A percentile compares a stretch with the other conserved stretches of the same genome.
These are phyloP conservation scores for Hericium rajendrae DNA, from an alignment of 768 basidiomycete species.

Conservation along the genomic window DNA sequence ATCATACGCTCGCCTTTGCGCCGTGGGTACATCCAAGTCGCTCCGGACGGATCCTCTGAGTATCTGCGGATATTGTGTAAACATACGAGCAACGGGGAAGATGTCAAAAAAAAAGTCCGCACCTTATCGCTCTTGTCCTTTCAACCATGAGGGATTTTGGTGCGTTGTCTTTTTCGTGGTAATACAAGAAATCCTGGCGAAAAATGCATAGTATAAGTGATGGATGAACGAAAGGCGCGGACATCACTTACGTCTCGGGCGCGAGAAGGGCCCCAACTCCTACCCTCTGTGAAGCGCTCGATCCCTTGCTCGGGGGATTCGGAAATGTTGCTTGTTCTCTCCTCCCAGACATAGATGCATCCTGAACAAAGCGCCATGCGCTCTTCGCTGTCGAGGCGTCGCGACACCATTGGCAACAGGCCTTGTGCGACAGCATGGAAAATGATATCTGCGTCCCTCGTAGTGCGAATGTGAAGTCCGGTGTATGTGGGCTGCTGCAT, in stretches of 20 bases:
- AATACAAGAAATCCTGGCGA: constrained; percentile 28
- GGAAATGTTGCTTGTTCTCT: constrained; percentile 23
- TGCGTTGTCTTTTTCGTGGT: constrained; percentile 28
- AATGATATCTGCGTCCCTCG: constrained; percentile 28
- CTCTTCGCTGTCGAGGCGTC: constrained; percentile 31
- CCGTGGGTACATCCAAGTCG: constrained; percentile 10
- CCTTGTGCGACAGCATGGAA: constrained; percentile 28
- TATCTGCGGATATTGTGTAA: constrained; percentile 10
- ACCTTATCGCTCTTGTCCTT: constrained; percentile 17
- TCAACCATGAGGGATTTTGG: constrained; percentile 18
- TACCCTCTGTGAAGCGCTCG: constrained; percentile 29
- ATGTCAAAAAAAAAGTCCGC: neutral
- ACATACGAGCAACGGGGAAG: neutral
- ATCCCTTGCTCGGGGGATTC: constrained; percentile 27
- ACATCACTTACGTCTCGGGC: constrained; percentile 10
- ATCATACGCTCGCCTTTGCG: constrained; percentile 18
- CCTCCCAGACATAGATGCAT: constrained; percentile 32
- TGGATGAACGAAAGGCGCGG: neutral
- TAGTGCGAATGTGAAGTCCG: constrained; percentile 25
- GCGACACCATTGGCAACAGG: constrained; percentile 26
- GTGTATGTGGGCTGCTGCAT: constrained; percentile 28
- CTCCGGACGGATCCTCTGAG: constrained; percentile 14
- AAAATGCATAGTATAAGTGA: neutral
- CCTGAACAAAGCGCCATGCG: constrained; percentile 24
- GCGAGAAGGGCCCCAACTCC: constrained; percentile 28